Evolutionary conservation across 2,329 filamentous ascomycete species (phyloP), one percentile per base, ranked within the genome.

Genomic region (Fusarium multiceps): DNA sequence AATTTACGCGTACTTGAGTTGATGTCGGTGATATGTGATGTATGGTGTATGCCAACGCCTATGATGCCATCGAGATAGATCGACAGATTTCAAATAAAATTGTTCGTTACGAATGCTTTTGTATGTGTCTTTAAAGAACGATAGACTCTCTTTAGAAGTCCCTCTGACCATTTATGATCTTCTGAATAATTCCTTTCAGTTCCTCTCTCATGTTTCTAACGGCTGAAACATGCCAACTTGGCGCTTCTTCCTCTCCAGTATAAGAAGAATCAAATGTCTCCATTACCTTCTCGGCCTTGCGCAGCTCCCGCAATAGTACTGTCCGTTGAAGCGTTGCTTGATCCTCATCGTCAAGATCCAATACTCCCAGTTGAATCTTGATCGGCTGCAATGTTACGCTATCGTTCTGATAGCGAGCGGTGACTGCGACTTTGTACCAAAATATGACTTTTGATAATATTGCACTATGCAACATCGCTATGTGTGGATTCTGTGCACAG

Each of bases 291-390:
- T 67, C 66, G 0, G 66, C 66, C 30, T 69, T 69, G 0, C 61
- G 49, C 1, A 69, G 5, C 13, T 69, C 66, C 4, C 66, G 28
- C 3, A 70, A 4, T 1, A 69, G 18, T 1, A 69, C 43, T 13
- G 61, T 46, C 1, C 28, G 23, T 3, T 69, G 59, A 2, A 69
- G 43, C 0, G 62, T 70, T 0, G 55, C 66, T 11, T 69, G 66
- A 4, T 70, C 66, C 5, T 69, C 66, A 3, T 67, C 66, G 0
- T 69, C 66, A 7, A 69, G 56, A 12, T 70, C 66, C 7, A 69
- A 0, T 23, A 70, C 67, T 0, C 66, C 66, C 4, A 69, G 10
- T 2, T 70, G 66, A 3, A 69, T 63, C 40, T 69, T 69, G 43
- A 70, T 67, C 1, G 66, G 66, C 3, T 45, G 53, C 6, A 67